Conservation (phyloP, 176 grass and related monocot genomes). For the Calamus simplicifolius region DNA sequence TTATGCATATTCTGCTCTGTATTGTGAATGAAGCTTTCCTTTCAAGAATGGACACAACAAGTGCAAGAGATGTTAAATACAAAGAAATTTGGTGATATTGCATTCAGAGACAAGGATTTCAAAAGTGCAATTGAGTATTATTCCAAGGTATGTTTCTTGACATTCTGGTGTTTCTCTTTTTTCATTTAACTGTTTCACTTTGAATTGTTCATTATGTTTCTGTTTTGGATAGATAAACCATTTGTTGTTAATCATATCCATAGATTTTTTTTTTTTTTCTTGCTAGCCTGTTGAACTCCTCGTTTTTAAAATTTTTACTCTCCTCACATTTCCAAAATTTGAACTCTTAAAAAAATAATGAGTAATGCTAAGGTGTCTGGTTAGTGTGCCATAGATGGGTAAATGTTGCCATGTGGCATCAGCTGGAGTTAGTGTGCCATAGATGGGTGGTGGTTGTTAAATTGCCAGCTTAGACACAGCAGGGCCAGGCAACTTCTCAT, state of each 20-base stretch:
- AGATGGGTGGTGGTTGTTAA: too few relatives aligned
- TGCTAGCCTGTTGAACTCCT: background rate
- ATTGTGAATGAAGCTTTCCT: conserved; percentile 62
- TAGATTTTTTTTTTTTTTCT: background rate
- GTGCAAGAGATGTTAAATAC: conserved; percentile 99
- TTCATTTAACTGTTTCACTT: background rate
- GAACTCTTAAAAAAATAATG: too few relatives aligned
- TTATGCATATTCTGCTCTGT: background rate
- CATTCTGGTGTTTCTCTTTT: conserved; percentile 3
- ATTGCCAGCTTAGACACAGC: too few relatives aligned
- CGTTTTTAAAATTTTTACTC: too few relatives aligned
- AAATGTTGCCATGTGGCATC: too few relatives aligned
- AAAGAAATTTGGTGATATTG: conserved; percentile 98
- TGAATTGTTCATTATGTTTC: background rate
- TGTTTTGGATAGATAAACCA: too few relatives aligned
- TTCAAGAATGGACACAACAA: conserved; percentile 99
- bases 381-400: too few relatives aligned
- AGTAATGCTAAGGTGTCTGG: too few relatives aligned
- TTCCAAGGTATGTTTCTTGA: conserved; percentile 60
- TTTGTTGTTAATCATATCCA: background rate
- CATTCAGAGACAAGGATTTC: conserved; percentile 99
- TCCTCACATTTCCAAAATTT: too few relatives aligned
- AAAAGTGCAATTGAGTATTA: conserved; percentile 98
- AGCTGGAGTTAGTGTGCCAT: too few relatives aligned
- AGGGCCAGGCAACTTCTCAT: too few relatives aligned